These are phyloP conservation scores for Iris macrosiphon DNA, from an alignment of 106 monocot species.

Conservation along the genomic window DNA sequence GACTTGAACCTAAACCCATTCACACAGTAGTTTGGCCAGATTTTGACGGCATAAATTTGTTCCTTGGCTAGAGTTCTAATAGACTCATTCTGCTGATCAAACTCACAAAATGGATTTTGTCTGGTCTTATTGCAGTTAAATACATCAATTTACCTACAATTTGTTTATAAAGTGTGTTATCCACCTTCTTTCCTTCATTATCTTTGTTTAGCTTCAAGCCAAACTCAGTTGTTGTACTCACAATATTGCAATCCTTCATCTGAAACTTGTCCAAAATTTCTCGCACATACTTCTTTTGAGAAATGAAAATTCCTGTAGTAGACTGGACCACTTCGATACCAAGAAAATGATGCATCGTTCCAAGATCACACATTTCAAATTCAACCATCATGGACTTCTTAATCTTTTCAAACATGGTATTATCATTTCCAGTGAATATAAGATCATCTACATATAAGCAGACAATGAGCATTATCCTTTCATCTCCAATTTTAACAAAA, in stretches of 20 bases:
- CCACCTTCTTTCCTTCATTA: conserved; percentile 10
- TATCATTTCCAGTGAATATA: conserved; percentile 17
- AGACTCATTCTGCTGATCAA: conserved; percentile 12
- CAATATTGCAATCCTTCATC: conserved; percentile 17
- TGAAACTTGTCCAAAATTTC: conserved; percentile 13
- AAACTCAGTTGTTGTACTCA: conserved; percentile 9
- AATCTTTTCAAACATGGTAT: conserved; percentile 9
- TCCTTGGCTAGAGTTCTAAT: too few species aligned
- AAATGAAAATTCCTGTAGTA: conserved; percentile 12
- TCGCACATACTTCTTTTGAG: conserved; percentile 11
- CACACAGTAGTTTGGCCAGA: too few species aligned
- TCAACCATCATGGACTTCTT: conserved; percentile 4
- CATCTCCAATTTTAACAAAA: conserved; percentile 11
- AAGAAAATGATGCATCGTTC: conserved; percentile 7
- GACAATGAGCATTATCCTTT: conserved; percentile 8
- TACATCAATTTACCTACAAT: conserved; percentile 26
- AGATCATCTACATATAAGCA: conserved; percentile 20
- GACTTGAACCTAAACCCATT: too few species aligned
- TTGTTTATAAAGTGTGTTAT: conserved; percentile 18
- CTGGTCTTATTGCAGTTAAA: conserved; percentile 22
- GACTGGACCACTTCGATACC: conserved; percentile 1
- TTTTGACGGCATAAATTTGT: too few species aligned
- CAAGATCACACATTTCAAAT: conserved; percentile 12
- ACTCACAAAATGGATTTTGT: conserved; percentile 20
- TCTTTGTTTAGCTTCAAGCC: conserved; percentile 14